phyloP scores from a whole-genome alignment of 1,139 yeast species.

The Taphrina populina region DNA sequence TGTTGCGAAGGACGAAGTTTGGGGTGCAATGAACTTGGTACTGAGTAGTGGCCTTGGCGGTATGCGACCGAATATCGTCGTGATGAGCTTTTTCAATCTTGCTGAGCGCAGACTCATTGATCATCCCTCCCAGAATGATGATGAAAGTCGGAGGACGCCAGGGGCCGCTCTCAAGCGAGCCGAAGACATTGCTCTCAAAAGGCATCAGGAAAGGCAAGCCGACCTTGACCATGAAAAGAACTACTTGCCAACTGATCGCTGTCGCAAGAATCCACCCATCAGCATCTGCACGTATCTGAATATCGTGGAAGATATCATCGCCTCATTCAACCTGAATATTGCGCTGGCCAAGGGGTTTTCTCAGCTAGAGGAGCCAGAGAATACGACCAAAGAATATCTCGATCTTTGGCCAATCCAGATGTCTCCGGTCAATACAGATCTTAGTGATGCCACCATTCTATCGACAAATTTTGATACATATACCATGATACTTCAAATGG shows the following conservation, averaged over 20 bases:
- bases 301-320: slow-evolving; percentile 81
- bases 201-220: slow-evolving; percentile 13
- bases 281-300: slow-evolving; percentile 85
- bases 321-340: slow-evolving; percentile 80
- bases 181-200: slow-evolving; percentile 13
- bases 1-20: slow-evolving; percentile 77
- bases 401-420: slow-evolving; percentile 95
- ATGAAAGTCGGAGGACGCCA: slow-evolving; percentile 1
- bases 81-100: slow-evolving; percentile 76
- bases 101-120: slow-evolving; percentile 14
- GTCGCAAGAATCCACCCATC: slow-evolving; percentile 68
- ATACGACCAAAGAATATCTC: slow-evolving; percentile 51
- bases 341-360: slow-evolving; percentile 90
- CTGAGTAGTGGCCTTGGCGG: slow-evolving; percentile 95
- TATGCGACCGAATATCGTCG: slow-evolving; percentile 93
- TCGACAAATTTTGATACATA: slow-evolving; percentile 53
- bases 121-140: slow-evolving; percentile 7
- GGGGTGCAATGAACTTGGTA: slow-evolving; percentile 95
- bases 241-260: slow-evolving; percentile 75
- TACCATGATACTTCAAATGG: slow-evolving; percentile 84
- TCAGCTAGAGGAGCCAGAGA: slow-evolving; percentile 56
- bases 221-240: slow-evolving; percentile 34
- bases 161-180: slow-evolving; percentile 14
- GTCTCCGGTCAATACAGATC: slow-evolving; percentile 74
- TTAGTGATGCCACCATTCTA: slow-evolving; percentile 57